phyloP scores from a whole-genome alignment of 176 grass and related monocot species.

The Cocos nucifera region DNA sequence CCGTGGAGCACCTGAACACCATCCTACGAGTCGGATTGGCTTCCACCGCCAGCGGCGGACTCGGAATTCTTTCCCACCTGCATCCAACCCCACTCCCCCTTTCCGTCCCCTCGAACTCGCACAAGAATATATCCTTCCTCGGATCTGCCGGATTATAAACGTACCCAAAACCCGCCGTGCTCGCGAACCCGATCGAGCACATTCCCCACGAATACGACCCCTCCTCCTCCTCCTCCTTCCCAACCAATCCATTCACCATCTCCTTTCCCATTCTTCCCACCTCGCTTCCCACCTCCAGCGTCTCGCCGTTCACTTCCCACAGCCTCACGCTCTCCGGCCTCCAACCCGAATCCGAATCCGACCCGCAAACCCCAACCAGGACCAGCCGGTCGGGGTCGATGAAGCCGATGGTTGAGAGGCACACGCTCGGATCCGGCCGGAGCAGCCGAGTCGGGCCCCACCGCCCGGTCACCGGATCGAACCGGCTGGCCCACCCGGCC shows the following conservation, averaged over 20 bases:
- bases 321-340: slow-evolving; percentile 26
- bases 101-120: slow-evolving; percentile 14
- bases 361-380: slow-evolving; percentile 41
- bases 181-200: slow-evolving; percentile 44
- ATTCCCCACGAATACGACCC: slow-evolving; percentile 1
- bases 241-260: slow-evolving; percentile 39
- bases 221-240: slow-evolving; percentile 26
- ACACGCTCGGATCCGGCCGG: slow-evolving; percentile 14
- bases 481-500: slow-evolving; percentile 51
- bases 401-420: slow-evolving; percentile 34
- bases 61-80: slow-evolving; percentile 75
- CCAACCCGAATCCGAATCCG: slow-evolving; percentile 5
- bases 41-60: slow-evolving; percentile 24
- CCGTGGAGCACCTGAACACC: slow-evolving; percentile 51
- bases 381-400: slow-evolving; percentile 29
- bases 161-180: slow-evolving; percentile 49
- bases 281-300: slow-evolving; percentile 17
- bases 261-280: slow-evolving; percentile 43
- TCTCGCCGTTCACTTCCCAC: slow-evolving; percentile 60
- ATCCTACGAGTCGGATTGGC: slow-evolving; percentile 27
- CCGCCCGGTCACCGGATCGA: slow-evolving; percentile 44
- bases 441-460: slow-evolving; percentile 47
- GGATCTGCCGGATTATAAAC: slow-evolving; percentile 71
- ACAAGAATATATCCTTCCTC: slow-evolving; percentile 42
- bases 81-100: slow-evolving; percentile 1